Conservation (phyloP, 257 asterid species). For the Haberlea rhodopensis region DNA sequence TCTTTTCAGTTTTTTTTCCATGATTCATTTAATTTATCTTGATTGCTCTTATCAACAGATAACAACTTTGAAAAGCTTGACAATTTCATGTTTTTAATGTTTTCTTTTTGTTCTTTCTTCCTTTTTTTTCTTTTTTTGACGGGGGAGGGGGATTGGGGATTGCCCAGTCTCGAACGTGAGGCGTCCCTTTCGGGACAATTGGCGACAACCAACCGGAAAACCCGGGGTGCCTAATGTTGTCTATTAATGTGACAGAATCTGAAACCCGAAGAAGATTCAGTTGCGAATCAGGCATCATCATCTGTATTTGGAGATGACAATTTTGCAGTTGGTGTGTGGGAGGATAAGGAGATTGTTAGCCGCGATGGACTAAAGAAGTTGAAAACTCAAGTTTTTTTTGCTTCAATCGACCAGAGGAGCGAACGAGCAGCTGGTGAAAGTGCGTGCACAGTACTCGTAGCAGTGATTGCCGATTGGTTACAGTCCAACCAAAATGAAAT, state of each 20-base stretch:
- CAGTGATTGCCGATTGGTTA: conserved; percentile 79
- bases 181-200: too few relatives aligned
- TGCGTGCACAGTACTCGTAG: conserved; percentile 84
- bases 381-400: conserved; percentile 67
- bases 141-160: too few relatives aligned
- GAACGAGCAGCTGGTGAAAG: conserved; percentile 88
- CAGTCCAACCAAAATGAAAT: conserved; percentile 46
- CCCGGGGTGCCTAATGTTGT: too few relatives aligned
- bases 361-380: conserved; percentile 74
- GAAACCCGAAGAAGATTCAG: conserved; percentile 36
- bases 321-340: conserved; percentile 80
- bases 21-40: neutral
- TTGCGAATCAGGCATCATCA: conserved; percentile 24
- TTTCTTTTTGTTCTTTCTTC: too few relatives aligned
- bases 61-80: neutral
- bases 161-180: too few relatives aligned
- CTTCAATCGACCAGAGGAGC: conserved; percentile 84
- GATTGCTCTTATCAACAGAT: neutral
- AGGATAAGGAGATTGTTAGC: conserved; percentile 59
- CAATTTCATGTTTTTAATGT: neutral
- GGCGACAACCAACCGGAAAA: too few relatives aligned
- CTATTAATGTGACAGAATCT: conserved; percentile 27
- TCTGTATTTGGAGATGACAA: conserved; percentile 70
- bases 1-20: too few relatives aligned
- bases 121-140: too few relatives aligned